Evolutionary conservation across 2,329 filamentous ascomycete species (phyloP), one percentile per base, ranked within the genome.

Genomic region (Penicillium sp.): DNA sequence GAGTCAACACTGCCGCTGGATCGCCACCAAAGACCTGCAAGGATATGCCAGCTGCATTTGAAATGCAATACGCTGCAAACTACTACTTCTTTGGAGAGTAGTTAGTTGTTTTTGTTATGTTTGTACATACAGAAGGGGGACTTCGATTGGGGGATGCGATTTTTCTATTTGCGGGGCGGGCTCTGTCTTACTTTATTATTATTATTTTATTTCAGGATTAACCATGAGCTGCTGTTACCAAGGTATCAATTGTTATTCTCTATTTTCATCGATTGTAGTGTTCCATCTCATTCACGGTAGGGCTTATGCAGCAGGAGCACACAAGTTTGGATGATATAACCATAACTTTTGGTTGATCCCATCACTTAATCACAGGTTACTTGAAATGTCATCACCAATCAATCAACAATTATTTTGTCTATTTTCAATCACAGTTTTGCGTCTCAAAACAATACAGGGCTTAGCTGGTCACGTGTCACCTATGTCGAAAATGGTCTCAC

Each of bases 1-100:
- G 93, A 13, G 78, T 97, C 44, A 83, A 90, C 67, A 97, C 93
- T 11, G 91, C 88, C 0, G 92, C 92, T 27, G 93, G 93, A 11
- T 84, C 82, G 46, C 77, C 91, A 2, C 92, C 92, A 0, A 78
- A 83, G 27, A 89, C 86, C 0, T 97, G 93, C 72, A 72, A 82
- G 34, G 89, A 85, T 11, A 81, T 85, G 79, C 72, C 80, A 0
- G 79, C 81, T 11, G 69, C 75, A 1, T 92, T 97, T 64, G 78
- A 87, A 60, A 84, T 96, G 15, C 81, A 92, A 69, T 97, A 97
- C 76, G 82, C 90, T 33, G 87, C 92, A 41, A 84, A 92, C 82
- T 97, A 90, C 66, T 87, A 83, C 87, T 88, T 81, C 60, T 84
- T 69, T 68, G 73, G 67, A 13, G 64, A 63, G 51, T 72, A 61